These are phyloP conservation scores for Amanita molliuscula DNA, from an alignment of 768 basidiomycete species.

Conservation along the genomic window DNA sequence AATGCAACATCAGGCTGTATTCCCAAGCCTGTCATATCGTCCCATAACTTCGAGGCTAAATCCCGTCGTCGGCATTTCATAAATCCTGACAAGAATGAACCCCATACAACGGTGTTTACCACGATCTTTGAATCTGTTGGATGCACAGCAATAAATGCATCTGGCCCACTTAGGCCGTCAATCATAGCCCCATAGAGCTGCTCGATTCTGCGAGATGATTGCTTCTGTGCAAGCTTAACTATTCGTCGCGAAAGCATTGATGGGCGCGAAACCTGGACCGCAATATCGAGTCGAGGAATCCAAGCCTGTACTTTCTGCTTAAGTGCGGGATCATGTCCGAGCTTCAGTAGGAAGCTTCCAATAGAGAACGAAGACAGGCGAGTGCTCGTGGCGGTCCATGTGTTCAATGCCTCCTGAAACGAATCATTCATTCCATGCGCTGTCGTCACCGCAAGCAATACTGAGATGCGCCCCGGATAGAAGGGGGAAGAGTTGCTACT, in stretches of 20 bases:
- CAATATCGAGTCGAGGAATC: constrained; percentile 36
- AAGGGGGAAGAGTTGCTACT: constrained; percentile 8
- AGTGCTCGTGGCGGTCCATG: constrained; percentile 27
- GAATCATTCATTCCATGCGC: constrained; percentile 50
- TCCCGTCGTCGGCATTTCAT: constrained; percentile 44
- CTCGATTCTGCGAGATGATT: constrained; percentile 23
- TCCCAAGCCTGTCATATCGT: constrained; percentile 43
- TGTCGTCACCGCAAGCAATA: constrained; percentile 44
- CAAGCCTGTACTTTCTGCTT: constrained; percentile 32
- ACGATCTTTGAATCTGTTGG: constrained; percentile 29
- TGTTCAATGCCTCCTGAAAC: constrained; percentile 45
- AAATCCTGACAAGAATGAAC: constrained; percentile 56
- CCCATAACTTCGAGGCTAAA: constrained; percentile 57
- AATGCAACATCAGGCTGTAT: constrained; percentile 42
- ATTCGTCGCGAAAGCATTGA: constrained; percentile 40
- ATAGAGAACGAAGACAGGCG: constrained; percentile 24
- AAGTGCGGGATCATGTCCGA: constrained; percentile 26
- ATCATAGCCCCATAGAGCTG: constrained; percentile 41
- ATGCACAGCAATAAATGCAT: constrained; percentile 44
- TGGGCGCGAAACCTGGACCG: constrained; percentile 41
- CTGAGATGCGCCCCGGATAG: constrained; percentile 21
- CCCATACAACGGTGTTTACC: constrained; percentile 53
- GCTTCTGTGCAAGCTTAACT: constrained; percentile 28
- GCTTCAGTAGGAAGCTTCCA: constrained; percentile 26
- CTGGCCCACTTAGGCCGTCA: constrained; percentile 36